Evolutionary conservation across 768 basidiomycete genomes (phyloP).

Genomic region (Trametes sanguinea): DNA sequence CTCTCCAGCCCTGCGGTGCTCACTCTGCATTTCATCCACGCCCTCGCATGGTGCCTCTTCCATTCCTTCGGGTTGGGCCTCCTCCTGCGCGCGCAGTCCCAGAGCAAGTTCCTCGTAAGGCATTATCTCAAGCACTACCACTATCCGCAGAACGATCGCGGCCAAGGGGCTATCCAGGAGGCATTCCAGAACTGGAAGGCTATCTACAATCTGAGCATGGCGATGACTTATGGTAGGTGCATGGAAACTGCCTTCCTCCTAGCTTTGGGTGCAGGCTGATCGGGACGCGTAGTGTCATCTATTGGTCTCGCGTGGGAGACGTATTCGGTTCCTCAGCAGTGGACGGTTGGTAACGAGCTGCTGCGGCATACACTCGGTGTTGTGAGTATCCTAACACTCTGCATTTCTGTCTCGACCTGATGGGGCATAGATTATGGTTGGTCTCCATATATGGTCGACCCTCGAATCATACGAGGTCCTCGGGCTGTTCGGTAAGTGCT

Average conservation of each 20-base stretch:
- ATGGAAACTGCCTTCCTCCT: too few species aligned
- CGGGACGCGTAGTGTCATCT: constrained; percentile 65
- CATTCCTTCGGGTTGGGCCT: constrained; percentile 88
- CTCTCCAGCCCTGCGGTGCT: constrained; percentile 52
- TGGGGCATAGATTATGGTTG: constrained; percentile 51
- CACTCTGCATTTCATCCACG: constrained; percentile 78
- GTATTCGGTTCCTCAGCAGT: constrained; percentile 77
- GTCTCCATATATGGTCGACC: constrained; percentile 89
- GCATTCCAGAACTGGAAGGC: constrained; percentile 96
- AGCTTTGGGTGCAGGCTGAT: neutral
- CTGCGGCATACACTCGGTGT: constrained; percentile 86
- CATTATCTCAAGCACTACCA: constrained; percentile 96
- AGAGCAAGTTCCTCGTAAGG: constrained; percentile 85
- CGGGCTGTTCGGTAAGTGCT: constrained; percentile 76
- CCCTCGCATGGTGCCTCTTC: constrained; percentile 82
- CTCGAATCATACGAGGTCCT: constrained; percentile 90
- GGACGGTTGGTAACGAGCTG: constrained; percentile 86
- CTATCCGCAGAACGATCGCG: constrained; percentile 71
- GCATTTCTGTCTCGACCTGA: constrained; percentile 1
- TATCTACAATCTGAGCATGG: constrained; percentile 88
- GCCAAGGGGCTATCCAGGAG: constrained; percentile 81
- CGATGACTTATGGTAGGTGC: constrained; percentile 89
- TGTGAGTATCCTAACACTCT: constrained; percentile 48
- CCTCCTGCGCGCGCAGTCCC: constrained; percentile 81
- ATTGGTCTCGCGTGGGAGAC: constrained; percentile 87